Evolutionary conservation across 305 asterid genomes (phyloP).

Genomic region (Nicotiana rustica): DNA sequence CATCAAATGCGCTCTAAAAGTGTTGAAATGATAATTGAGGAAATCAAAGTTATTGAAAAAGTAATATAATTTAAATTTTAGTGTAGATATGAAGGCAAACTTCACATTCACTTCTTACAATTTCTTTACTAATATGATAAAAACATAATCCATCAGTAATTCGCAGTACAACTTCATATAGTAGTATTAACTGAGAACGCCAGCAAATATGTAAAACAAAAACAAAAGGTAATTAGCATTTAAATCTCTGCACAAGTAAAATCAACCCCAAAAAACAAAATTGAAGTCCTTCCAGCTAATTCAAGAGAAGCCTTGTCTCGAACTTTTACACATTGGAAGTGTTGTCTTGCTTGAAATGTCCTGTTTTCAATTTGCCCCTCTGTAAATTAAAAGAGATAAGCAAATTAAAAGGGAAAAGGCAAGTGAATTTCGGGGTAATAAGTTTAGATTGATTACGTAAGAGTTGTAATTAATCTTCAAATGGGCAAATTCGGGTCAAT

Average conservation of each 20-base stretch:
- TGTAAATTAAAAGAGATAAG: no score
- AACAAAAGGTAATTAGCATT: background rate
- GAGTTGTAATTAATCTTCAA: no score
- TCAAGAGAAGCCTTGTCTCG: background rate
- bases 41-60: no score
- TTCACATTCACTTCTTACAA: background rate
- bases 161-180: background rate
- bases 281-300: no score
- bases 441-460: no score
- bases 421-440: no score
- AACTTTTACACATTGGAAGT: background rate
- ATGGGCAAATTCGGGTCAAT: no score
- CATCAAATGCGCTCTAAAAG: no score
- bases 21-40: no score
- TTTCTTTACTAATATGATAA: background rate
- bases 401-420: no score
- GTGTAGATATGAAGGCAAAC: background rate
- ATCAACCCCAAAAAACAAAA: background rate
- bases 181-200: no score
- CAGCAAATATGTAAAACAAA: background rate
- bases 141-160: background rate
- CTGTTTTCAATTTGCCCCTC: no score
- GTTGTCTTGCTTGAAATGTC: constrained; percentile 12
- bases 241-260: background rate
- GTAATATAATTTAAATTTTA: background rate